Conservation (phyloP, 345 rosid species). For the Dimocarpus longan region DNA sequence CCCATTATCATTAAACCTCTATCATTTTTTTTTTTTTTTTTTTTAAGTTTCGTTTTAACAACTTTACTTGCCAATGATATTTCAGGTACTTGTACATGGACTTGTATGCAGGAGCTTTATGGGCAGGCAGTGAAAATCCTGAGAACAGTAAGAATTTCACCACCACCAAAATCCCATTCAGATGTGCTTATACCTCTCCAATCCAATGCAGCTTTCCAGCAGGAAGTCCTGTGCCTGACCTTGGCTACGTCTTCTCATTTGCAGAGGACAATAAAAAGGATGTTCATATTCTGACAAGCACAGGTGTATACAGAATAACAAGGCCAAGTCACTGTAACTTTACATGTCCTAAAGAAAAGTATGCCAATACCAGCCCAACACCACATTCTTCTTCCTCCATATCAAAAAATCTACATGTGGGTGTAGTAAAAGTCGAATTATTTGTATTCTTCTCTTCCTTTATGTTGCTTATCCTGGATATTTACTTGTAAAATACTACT, state of each 20-base stretch:
- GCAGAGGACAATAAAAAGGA: conserved; percentile 34
- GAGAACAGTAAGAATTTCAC: conserved; percentile 36
- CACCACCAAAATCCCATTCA: conserved; percentile 20
- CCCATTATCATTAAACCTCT: too few relatives aligned
- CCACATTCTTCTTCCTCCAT: conserved; percentile 20
- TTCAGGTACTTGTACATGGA: conserved; percentile 53
- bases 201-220: conserved; percentile 20
- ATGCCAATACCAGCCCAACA: neutral
- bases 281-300: conserved; percentile 28
- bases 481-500: neutral
- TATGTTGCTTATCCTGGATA: conserved; percentile 10
- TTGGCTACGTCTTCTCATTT: conserved; percentile 33
- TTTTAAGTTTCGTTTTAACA: neutral
- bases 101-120: conserved; percentile 43
- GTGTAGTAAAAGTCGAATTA: neutral
- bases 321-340: conserved; percentile 34
- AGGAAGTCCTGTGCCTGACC: conserved; percentile 18
- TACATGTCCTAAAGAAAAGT: conserved; percentile 32
- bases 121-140: conserved; percentile 43
- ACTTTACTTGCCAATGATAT: neutral
- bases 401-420: neutral
- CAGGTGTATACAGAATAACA: conserved; percentile 33
- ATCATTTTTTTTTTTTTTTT: neutral
- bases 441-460: neutral
- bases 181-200: conserved; percentile 31